Evolutionary conservation across 257 asterid species (phyloP).

Genomic region (Verbascum thapsus): DNA sequence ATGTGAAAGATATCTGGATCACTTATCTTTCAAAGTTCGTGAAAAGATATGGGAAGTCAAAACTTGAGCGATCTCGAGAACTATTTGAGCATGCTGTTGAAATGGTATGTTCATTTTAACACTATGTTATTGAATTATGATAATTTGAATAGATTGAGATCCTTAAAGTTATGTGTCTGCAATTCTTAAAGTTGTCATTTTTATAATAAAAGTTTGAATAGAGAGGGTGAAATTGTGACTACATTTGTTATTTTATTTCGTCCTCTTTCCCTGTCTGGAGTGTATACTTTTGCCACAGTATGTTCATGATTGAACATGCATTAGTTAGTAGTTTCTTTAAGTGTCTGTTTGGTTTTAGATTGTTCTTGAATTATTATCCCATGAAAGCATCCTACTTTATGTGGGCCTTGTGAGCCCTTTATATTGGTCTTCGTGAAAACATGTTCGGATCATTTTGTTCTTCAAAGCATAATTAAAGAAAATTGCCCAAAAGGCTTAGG

Average conservation of each 20-base stretch:
- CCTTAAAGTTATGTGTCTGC: background rate
- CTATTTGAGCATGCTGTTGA: constrained; percentile 92
- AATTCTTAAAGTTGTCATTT: background rate
- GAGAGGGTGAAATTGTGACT: too few species aligned
- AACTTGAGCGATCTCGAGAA: constrained; percentile 93
- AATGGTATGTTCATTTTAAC: constrained; percentile 54
- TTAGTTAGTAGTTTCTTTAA: constrained; percentile 3
- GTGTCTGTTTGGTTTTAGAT: too few species aligned
- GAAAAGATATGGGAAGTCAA: constrained; percentile 85
- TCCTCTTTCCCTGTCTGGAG: too few species aligned
- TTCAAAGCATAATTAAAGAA: too few species aligned
- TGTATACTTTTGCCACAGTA: background rate
- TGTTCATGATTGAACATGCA: background rate
- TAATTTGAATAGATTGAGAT: constrained; percentile 3
- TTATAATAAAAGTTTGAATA: too few species aligned
- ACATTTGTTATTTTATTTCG: too few species aligned
- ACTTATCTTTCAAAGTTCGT: constrained; percentile 91
- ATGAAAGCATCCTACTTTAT: too few species aligned
- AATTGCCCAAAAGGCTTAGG: too few species aligned
- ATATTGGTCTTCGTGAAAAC: too few species aligned
- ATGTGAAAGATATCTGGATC: constrained; percentile 93
- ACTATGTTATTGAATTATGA: constrained; percentile 17
- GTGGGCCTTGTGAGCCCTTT: too few species aligned
- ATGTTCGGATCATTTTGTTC: too few species aligned
- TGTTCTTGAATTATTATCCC: background rate